Evolutionary conservation across 2,329 filamentous ascomycete genomes (phyloP).

Genomic region (Zasmidium cellare): DNA sequence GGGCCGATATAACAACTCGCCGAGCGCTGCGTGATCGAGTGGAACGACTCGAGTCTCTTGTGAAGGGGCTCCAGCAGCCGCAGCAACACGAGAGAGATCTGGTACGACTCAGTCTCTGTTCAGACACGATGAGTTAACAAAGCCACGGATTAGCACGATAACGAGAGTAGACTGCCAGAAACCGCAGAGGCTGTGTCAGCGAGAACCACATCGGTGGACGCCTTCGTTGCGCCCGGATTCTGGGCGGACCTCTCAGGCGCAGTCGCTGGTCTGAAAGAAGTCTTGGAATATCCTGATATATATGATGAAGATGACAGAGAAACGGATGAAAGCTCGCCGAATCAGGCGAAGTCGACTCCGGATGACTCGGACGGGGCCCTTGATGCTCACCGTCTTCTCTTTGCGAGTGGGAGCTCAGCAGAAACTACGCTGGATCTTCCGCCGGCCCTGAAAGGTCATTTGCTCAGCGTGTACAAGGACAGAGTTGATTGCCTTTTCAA

Average conservation of each 20-base stretch:
- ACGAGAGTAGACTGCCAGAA: too few species aligned
- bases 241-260: constrained; percentile 10
- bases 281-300: constrained; percentile 7
- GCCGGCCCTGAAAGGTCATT: background rate
- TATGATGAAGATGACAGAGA: background rate
- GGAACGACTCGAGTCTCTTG: constrained; percentile 1
- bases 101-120: background rate
- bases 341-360: background rate
- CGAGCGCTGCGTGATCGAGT: constrained; percentile 1
- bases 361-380: background rate
- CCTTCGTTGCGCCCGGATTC: constrained; percentile 9
- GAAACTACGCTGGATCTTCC: background rate
- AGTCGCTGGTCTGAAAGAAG: constrained; percentile 10
- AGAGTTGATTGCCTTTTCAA: constrained; percentile 15
- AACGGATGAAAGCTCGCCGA: background rate
- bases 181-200: too few species aligned
- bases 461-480: constrained; percentile 5
- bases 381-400: background rate
- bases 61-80: background rate
- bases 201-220: background rate
- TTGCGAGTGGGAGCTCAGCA: too few species aligned
- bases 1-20: background rate
- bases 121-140: too few species aligned
- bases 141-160: too few species aligned
- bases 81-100: background rate